Base-by-base conservation (phyloP, 768 basidiomycete species). In the Tricholoma sp. region DNA sequence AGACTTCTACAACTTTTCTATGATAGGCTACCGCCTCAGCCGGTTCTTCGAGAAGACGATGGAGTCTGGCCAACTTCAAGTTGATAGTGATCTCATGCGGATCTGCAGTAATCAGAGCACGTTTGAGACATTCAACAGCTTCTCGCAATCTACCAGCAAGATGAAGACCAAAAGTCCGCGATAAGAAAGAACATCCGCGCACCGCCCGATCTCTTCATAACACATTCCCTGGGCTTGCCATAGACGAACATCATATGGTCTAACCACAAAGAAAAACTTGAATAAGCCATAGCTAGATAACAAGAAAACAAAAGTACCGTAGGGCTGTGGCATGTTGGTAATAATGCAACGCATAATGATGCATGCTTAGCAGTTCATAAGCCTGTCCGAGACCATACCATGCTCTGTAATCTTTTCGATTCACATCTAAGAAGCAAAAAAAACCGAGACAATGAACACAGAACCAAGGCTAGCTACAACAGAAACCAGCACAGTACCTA, bases 381-480 rank as follows among this genome's bases (percentile, higher is more conserved):
- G 96, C 94, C 68, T 99, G 97, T 3, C 96, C 97, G 52, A 99
- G 85, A 34, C 97, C 97, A 71, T 95, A 98, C 97, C 97, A 99
- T 6, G 95, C 96, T 56, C 96, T 75, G 66, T 97, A 98, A 72
- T 99, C 97, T 68, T 98, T 97, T 54, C 92, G 82, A 65, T 96
- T 96, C 61, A 97, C 88, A 65, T 98, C 96, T 98, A 57, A 45
- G 50, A 36, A 24, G 24, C 52, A 18, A 15, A 47, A 9, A 49
- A 57, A 50, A 50, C 48, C 34, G n/a, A 48, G 13, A 15, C 41
- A 32, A 33, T 52, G 39, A 45, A 53, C 7, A 34, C 28, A 52
- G 11, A 48, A 37, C 18, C 56, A 18, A 42, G 17, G 47, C n/a
- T 50, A 15, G 20, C 15, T 7, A 18, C 17, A 36, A 31, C 12